Conservation (phyloP, 148 eudicot species). For the Heliamphora exappendiculata region DNA sequence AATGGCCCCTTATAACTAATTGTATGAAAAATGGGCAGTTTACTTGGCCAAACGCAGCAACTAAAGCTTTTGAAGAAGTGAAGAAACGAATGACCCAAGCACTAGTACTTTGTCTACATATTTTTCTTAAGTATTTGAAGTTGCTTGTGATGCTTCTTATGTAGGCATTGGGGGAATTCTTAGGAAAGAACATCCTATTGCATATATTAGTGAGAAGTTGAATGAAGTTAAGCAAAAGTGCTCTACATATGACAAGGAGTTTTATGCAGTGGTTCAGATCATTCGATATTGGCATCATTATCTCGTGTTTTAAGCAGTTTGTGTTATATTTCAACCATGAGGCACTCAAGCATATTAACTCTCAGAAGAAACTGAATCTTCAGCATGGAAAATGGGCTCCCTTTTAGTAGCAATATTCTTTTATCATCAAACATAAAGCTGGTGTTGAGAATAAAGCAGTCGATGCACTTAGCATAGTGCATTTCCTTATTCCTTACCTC, state of each 20-base stretch:
- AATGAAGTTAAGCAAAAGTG: neutral
- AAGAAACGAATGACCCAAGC: too few relatives aligned
- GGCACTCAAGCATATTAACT: neutral
- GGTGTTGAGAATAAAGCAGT: neutral
- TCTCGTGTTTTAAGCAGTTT: neutral
- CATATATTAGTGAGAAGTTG: neutral
- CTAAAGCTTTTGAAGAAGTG: too few relatives aligned
- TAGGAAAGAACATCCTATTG: neutral
- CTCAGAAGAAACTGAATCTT: neutral
- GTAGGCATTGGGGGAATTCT: too few relatives aligned
- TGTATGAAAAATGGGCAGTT: too few relatives aligned
- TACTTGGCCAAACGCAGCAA: too few relatives aligned
- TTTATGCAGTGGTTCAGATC: neutral
- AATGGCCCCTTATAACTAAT: too few relatives aligned
- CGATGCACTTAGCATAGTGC: neutral
- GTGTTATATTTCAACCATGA: neutral
- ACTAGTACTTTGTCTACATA: neutral
- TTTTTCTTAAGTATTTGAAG: neutral
- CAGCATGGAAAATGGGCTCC: neutral
- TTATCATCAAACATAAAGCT: neutral
- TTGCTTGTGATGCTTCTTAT: neutral
- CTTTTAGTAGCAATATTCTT: neutral
- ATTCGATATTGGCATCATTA: neutral
- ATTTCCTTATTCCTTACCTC: too few relatives aligned
- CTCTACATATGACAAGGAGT: neutral